Base-by-base conservation (phyloP, 2,329 filamentous ascomycete species). In the Zymoseptoria brevis region DNA sequence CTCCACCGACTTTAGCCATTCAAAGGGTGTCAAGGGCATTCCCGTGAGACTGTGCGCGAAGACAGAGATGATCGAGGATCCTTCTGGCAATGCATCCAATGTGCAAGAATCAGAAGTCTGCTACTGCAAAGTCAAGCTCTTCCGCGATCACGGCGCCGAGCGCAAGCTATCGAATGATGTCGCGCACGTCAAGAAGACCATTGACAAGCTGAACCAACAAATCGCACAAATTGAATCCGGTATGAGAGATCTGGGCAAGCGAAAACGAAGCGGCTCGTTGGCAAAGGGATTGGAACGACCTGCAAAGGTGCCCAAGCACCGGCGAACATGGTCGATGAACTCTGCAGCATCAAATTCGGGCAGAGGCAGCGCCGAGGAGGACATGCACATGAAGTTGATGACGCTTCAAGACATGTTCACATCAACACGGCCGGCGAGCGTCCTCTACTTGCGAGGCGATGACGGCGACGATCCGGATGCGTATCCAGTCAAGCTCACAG, bases 1-100 rank as follows among this genome's bases (percentile, higher is more conserved):
- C 0, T 99, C 94, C 0, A 99, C 94, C 8, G 94, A 99, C 72
- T 99, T 97, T 72, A 97, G 93, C 73, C 94, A 97, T 71, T 97
- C 94, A 8, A 99, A 99, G 72, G 94, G 94, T 52, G 94, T 99
- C 54, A 99, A 97, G 75, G 94, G 94, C 41, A 96, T 97, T 64
- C 93, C 94, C 0, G 92, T 99, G 4, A 81, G 94, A 57, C 81
- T 97, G 0, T 97, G 93, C 73, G 86, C 92, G 13, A 97, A 97
- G 75, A 97, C 94, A 0, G 87, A 88, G 64, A 75, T 86, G 9
- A 60, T 93, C n/a, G 66, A 67, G 16, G 69, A 71, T 29, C 45
- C 54, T 7, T 26, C 79, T 80, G 7, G 74, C 77, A 24, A n/a
- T 11, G 30, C 30, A 11, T 56, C 56, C 16, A 72, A 65, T 11